These are phyloP conservation scores for Thymus quinquecostatus DNA, from an alignment of 257 asterid species.

Conservation along the genomic window DNA sequence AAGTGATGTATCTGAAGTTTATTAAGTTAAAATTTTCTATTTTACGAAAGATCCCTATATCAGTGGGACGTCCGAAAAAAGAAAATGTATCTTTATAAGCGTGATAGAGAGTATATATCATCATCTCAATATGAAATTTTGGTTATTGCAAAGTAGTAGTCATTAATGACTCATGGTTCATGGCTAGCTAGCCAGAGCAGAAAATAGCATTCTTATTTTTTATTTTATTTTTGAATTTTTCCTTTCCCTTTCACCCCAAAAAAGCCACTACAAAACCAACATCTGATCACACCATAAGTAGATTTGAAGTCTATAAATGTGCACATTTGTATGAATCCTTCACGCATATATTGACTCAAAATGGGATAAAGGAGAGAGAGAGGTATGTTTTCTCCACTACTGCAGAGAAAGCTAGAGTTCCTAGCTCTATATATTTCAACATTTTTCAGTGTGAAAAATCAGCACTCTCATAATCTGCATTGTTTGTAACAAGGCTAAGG, in stretches of 20 bases:
- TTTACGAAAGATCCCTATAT: too few relatives aligned
- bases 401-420: not conserved
- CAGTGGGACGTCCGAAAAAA: too few relatives aligned
- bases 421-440: not conserved
- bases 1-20: too few relatives aligned
- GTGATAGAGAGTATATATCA: not conserved
- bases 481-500: not conserved
- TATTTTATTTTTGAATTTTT: not conserved
- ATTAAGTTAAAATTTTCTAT: too few relatives aligned
- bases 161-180: not conserved
- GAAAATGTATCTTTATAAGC: too few relatives aligned
- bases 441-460: not conserved
- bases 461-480: not conserved
- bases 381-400: not conserved
- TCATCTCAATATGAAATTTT: not conserved
- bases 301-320: not conserved
- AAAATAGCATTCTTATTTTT: not conserved
- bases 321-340: not conserved
- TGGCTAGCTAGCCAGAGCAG: not conserved
- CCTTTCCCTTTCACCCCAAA: not conserved
- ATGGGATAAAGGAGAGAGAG: not conserved
- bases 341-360: not conserved
- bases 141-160: not conserved
- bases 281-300: too few relatives aligned
- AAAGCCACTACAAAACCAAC: not conserved